Evolutionary conservation across 208 protist species (phyloP).

Genomic region (Trypanosoma mega): DNA sequence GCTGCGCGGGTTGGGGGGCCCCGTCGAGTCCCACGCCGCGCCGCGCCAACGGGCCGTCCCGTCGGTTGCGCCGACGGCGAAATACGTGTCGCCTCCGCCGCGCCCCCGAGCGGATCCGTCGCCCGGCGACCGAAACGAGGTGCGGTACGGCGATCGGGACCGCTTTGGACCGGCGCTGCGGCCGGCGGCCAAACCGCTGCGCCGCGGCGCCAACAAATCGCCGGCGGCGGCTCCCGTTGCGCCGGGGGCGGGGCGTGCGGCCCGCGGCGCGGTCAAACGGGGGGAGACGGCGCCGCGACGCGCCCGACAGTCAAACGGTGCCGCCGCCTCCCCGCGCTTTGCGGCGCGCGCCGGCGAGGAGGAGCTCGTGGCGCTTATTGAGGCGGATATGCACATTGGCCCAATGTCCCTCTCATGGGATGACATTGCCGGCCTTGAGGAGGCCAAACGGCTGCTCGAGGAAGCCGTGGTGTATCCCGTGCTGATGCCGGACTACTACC

Average conservation of each 20-base stretch:
- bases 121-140: slow-evolving; percentile 35
- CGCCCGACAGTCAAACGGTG: neutral
- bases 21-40: slow-evolving; percentile 22
- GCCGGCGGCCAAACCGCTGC: slow-evolving; percentile 8
- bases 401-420: slow-evolving; percentile 73
- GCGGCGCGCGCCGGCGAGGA: slow-evolving; percentile 68
- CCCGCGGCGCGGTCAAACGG: neutral
- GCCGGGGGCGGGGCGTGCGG: slow-evolving; percentile 33
- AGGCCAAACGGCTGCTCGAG: slow-evolving; percentile 90
- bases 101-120: neutral
- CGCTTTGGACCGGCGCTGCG: slow-evolving; percentile 70
- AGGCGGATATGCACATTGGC: slow-evolving; percentile 80
- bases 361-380: slow-evolving; percentile 79
- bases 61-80: slow-evolving; percentile 4
- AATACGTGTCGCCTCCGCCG: neutral
- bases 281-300: neutral
- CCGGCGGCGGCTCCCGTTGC: slow-evolving; percentile 15
- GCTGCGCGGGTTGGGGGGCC: slow-evolving; percentile 24
- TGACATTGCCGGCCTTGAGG: slow-evolving; percentile 88
- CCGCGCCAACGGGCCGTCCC: slow-evolving; percentile 6
- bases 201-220: neutral
- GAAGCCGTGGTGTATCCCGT: slow-evolving; percentile 93
- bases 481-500: slow-evolving; percentile 92
- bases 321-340: slow-evolving; percentile 36
- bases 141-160: slow-evolving; percentile 77